A percentile compares a stretch with the other conserved stretches of the same genome.
phyloP scores from a whole-genome alignment of 225 moss, liverwort and hornwort genomes.

The Pseudoscleropodium purum region DNA sequence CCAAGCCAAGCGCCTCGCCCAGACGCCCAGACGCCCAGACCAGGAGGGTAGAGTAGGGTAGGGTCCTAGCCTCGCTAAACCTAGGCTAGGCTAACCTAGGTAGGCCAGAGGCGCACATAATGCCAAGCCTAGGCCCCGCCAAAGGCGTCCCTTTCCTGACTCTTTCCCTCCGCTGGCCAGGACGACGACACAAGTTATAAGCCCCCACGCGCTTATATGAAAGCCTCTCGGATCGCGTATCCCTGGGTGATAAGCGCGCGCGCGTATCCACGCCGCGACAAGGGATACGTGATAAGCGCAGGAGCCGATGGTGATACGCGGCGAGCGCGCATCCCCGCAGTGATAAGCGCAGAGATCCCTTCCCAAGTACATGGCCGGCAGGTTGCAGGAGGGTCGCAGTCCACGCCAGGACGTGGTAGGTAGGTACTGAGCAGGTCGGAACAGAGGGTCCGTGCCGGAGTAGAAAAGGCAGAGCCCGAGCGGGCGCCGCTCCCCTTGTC shows the following conservation, averaged over 20 bases:
- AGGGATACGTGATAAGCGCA: background rate
- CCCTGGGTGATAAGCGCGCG: background rate
- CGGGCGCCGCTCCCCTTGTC: background rate
- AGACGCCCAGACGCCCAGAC: background rate
- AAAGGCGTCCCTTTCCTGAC: conserved; percentile 15
- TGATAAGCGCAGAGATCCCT: conserved; percentile 20
- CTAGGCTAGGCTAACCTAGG: background rate
- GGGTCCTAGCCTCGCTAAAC: background rate
- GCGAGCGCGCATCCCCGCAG: background rate
- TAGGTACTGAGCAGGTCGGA: background rate
- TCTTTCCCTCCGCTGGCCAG: background rate
- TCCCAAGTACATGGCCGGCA: conserved; percentile 39
- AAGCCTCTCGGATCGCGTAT: background rate
- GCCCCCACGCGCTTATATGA: background rate
- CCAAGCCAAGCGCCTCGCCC: background rate
- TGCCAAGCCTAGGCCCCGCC: conserved; percentile 4
- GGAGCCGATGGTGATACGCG: conserved; percentile 9
- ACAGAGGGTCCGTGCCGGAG: conserved; percentile 6
- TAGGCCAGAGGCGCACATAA: background rate
- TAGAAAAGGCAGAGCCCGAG: conserved; percentile 8
- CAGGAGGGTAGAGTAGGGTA: background rate
- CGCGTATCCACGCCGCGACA: background rate
- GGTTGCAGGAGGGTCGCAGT: background rate
- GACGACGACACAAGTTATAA: background rate
- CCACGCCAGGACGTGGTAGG: background rate